These are phyloP conservation scores for Mycena galericulata DNA, from an alignment of 768 basidiomycete genomes.

Conservation along the genomic window DNA sequence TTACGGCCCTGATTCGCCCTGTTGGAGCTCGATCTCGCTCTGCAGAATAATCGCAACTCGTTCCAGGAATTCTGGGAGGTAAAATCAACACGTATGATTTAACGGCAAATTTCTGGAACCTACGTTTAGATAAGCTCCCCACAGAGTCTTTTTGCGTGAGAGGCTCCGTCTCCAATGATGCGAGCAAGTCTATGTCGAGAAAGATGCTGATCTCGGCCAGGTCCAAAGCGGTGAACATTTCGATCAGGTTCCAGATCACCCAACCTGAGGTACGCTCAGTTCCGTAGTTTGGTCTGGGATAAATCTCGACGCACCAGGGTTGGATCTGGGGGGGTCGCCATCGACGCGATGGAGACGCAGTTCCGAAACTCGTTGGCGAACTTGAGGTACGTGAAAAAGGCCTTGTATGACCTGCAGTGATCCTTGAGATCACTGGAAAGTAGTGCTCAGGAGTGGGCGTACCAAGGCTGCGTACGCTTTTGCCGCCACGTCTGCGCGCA, in stretches of 20 bases:
- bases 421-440: background rate
- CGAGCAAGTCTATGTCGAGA: constrained; percentile 62
- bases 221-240: constrained; percentile 79
- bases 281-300: constrained; percentile 1
- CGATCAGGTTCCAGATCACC: constrained; percentile 68
- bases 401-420: constrained; percentile 62
- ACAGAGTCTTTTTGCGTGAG: constrained; percentile 50
- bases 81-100: background rate
- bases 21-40: constrained; percentile 52
- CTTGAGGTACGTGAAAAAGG: constrained; percentile 78
- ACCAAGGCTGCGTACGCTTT: constrained; percentile 73
- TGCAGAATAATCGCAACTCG: constrained; percentile 59
- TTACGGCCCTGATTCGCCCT: constrained; percentile 50
- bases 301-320: constrained; percentile 44
- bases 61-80: constrained; percentile 61
- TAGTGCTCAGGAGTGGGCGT: constrained; percentile 29
- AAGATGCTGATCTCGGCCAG: constrained; percentile 70
- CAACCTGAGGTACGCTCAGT: constrained; percentile 49
- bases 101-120: background rate
- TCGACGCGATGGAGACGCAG: constrained; percentile 47
- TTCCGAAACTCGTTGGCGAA: constrained; percentile 58
- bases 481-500: constrained; percentile 66
- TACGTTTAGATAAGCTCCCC: constrained; percentile 53
- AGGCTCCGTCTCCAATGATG: constrained; percentile 57
- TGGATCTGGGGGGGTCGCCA: constrained; percentile 34